Evolutionary conservation across 495 filamentous ascomycete genomes (phyloP), one percentile per base, ranked within the genome.

Genomic region (Tuber melanosporum): DNA sequence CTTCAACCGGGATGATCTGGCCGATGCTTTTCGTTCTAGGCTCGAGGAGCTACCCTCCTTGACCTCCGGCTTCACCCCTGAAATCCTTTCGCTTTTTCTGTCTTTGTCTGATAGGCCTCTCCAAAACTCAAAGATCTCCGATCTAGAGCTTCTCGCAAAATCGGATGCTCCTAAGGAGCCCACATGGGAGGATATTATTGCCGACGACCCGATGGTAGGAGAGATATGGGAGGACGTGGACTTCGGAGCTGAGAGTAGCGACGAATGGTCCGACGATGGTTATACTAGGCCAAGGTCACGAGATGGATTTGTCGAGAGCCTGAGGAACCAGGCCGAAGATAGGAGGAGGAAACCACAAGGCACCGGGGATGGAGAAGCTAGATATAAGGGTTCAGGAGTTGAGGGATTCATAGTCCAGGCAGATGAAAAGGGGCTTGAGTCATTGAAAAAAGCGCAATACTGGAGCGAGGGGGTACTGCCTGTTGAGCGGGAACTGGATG

Each of bases 211-310:
- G 3, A 89, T 91, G 77, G 89, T 89, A 75, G 85, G 89, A 47
- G 88, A 91, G 72, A 89, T 97, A 14, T 99, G 95, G 95, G 88
- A 88, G 71, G 88, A 90, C 78, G 89, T 94, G 77, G 90, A 95
- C 79, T 96, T 91, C 82, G 88, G 84, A 42, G 89, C 87, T 0
- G 88, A 89, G 75, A 82, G 80, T 47, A 90, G 88, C 57, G 93
- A 92, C n/a, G 87, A 78, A 72, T 83, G 79, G 82, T 78, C 73
- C 3, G 79, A 80, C 22, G 82, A 81, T 39, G 82, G 73, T 42
- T 22, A 73, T 20, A 62, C 62, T 7, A 76, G 70, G 32, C 66
- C 77, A 9, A 46, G 66, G 71, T 45, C 77, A 26, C 62, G 74
- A 12, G 77, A 80, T 19, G 78, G 79, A 22, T n/a, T 80, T 19